Evolutionary conservation across 768 basidiomycete species (phyloP).

Genomic region (Pisolithus orientalis): DNA sequence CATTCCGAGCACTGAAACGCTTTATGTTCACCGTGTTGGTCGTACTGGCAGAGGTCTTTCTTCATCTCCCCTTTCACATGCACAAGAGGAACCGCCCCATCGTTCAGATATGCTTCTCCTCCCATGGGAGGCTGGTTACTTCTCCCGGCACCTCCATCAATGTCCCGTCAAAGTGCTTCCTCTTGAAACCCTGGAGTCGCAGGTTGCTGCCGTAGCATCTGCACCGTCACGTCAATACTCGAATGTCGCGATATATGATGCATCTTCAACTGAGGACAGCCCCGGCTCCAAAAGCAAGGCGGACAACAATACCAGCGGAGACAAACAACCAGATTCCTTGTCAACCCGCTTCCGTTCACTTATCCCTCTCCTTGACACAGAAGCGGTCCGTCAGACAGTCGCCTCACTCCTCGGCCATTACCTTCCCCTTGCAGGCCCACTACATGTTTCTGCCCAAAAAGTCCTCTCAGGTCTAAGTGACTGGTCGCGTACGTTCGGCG

Average conservation of each 20-base stretch:
- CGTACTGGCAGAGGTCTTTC: constrained; percentile 70
- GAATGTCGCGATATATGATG: not conserved
- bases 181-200: constrained; percentile 37
- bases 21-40: constrained; percentile 83
- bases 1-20: constrained; percentile 57
- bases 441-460: constrained; percentile 38
- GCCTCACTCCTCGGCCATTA: constrained; percentile 71
- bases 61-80: constrained; percentile 25
- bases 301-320: not conserved
- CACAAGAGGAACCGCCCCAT: not conserved
- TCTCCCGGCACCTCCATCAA: constrained; percentile 51
- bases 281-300: not conserved
- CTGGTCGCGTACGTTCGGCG: constrained; percentile 41
- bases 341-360: constrained; percentile 24
- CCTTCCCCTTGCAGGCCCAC: constrained; percentile 39
- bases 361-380: constrained; percentile 35
- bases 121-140: constrained; percentile 72
- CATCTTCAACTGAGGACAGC: not conserved
- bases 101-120: constrained; percentile 77
- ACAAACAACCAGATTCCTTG: constrained; percentile 8
- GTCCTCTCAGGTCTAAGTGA: constrained; percentile 52
- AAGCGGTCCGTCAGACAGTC: constrained; percentile 55
- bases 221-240: not conserved
- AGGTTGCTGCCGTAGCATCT: constrained; percentile 42
- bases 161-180: constrained; percentile 66